Conservation (phyloP, 192 early-diverging fungal genomes). For the Umbelopsis ramanniana region DNA sequence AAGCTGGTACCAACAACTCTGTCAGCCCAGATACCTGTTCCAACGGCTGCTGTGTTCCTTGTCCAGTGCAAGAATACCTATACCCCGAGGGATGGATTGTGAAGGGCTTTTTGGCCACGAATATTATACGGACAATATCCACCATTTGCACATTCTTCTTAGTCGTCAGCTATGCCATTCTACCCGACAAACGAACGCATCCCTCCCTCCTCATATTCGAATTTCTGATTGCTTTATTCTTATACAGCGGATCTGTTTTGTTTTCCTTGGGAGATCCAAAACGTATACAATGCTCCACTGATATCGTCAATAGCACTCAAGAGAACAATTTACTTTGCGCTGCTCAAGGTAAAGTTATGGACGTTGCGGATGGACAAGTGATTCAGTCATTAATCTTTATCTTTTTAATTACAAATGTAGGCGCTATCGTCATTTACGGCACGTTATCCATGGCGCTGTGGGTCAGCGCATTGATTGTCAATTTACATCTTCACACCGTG, state of each 20-base stretch:
- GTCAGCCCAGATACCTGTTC: constrained; percentile 38
- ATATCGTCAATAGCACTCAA: constrained; percentile 47
- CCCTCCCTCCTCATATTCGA: constrained; percentile 54
- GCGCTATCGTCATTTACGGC: constrained; percentile 52
- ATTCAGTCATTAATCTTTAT: not conserved
- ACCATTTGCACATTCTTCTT: constrained; percentile 43
- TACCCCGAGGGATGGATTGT: constrained; percentile 45
- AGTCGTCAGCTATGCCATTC: constrained; percentile 47
- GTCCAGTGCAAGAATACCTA: constrained; percentile 52
- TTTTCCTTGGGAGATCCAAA: constrained; percentile 51
- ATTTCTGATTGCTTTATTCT: constrained; percentile 49
- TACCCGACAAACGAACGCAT: constrained; percentile 53
- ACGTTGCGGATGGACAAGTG: not conserved
- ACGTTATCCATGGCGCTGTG: constrained; percentile 47
- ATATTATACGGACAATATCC: constrained; percentile 49
- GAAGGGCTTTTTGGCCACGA: constrained; percentile 46
- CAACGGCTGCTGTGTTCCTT: constrained; percentile 58
- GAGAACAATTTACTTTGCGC: constrained; percentile 51
- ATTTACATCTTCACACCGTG: constrained; percentile 58
- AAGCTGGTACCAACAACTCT: constrained; percentile 25
- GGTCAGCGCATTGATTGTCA: constrained; percentile 51
- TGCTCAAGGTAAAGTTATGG: constrained; percentile 45
- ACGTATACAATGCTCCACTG: constrained; percentile 47
- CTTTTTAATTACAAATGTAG: constrained; percentile 22
- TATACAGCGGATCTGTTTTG: constrained; percentile 50